Evolutionary conservation across 208 protist genomes (phyloP).

Genomic region (Leishmania lainsoni): DNA sequence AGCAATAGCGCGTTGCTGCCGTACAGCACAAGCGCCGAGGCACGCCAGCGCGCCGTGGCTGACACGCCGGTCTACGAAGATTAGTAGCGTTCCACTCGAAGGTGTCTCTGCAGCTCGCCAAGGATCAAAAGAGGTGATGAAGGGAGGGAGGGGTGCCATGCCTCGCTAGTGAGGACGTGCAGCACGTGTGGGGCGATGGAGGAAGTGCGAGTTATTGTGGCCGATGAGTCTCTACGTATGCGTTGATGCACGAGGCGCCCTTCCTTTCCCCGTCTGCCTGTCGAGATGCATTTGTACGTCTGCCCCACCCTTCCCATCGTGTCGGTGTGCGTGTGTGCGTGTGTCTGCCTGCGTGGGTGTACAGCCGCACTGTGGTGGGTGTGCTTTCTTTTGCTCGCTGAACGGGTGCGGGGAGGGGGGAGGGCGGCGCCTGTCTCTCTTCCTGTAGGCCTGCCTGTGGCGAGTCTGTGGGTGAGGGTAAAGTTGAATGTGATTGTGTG

Average conservation of each 20-base stretch:
- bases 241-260: neutral
- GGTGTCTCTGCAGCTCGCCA: neutral
- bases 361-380: neutral
- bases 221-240: neutral
- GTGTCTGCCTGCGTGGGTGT: neutral
- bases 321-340: neutral
- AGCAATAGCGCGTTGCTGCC: neutral
- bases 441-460: too few relatives aligned
- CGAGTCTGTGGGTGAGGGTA: neutral
- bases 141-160: neutral
- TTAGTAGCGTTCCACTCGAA: constrained; percentile 5
- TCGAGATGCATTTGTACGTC: neutral
- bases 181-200: neutral
- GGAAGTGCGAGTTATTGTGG: too few relatives aligned
- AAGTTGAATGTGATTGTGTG: neutral
- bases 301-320: neutral
- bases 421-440: too few relatives aligned
- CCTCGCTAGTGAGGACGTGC: neutral
- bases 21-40: constrained; percentile 10
- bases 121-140: neutral
- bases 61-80: constrained; percentile 59
- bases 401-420: too few relatives aligned
- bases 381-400: neutral
- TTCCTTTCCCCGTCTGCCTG: neutral
- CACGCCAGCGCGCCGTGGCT: constrained; percentile 30